phyloP scores from a whole-genome alignment of 768 basidiomycete genomes.

The Naganishia antarctica region DNA sequence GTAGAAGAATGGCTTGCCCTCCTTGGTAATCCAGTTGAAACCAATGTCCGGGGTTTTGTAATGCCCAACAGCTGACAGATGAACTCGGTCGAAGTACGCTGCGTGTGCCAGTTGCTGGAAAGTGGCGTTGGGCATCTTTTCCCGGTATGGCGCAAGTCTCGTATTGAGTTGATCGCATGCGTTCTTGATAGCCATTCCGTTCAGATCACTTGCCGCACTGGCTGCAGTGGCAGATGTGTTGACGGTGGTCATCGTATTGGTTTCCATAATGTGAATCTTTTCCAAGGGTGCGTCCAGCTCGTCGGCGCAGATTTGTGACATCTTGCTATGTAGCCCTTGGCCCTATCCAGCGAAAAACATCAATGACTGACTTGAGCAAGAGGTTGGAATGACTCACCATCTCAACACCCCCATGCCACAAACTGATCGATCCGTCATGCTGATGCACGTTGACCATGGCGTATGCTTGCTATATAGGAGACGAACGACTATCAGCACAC shows the following conservation, averaged over 20 bases:
- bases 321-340: conserved; percentile 35
- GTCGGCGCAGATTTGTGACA: conserved; percentile 36
- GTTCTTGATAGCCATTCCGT: conserved; percentile 36
- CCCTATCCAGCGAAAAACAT: background rate
- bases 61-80: conserved; percentile 29
- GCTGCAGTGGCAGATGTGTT: conserved; percentile 35
- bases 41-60: conserved; percentile 31
- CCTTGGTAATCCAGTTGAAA: conserved; percentile 30
- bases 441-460: conserved; percentile 26
- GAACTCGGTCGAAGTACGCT: conserved; percentile 32
- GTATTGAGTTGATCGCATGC: conserved; percentile 37
- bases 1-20: conserved; percentile 32
- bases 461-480: conserved; percentile 20
- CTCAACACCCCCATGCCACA: conserved; percentile 40
- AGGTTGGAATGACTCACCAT: background rate
- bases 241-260: conserved; percentile 33
- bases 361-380: background rate
- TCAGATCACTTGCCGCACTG: conserved; percentile 11
- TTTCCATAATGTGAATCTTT: conserved; percentile 35
- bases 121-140: conserved; percentile 33
- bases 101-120: conserved; percentile 31
- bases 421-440: conserved; percentile 35
- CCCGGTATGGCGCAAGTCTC: conserved; percentile 33
- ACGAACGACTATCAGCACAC: too few relatives aligned
- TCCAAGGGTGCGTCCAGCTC: conserved; percentile 36